A percentile compares a stretch with the other conserved stretches of the same genome.
phyloP scores from a whole-genome alignment of 192 early-diverging fungal genomes.

The Oehlia diaphana region DNA sequence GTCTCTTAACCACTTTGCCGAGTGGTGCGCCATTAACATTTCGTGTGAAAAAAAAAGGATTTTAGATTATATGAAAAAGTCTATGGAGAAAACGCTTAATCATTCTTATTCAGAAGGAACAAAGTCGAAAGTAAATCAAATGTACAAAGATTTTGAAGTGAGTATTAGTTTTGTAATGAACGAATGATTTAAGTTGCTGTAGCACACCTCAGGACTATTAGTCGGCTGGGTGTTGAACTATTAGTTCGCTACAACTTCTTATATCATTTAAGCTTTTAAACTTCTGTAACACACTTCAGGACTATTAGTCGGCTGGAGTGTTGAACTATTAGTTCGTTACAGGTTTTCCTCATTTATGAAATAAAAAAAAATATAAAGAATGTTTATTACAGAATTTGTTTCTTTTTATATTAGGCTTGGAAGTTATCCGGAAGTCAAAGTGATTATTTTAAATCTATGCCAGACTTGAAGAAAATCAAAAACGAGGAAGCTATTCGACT shows the following conservation, averaged over 20 bases:
- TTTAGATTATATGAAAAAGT: conserved; percentile 7
- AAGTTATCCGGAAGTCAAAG: background rate
- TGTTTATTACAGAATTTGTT: conserved; percentile 11
- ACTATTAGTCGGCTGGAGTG: conserved; percentile 11
- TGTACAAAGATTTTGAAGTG: conserved; percentile 3
- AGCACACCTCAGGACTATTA: conserved; percentile 28
- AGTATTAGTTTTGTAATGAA: conserved; percentile 15
- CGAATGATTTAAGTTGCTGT: conserved; percentile 19
- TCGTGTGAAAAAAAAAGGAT: background rate
- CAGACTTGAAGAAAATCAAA: background rate
- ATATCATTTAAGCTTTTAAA: background rate
- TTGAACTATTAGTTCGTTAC: conserved; percentile 32
- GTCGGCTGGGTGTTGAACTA: conserved; percentile 30
- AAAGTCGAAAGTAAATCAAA: background rate
- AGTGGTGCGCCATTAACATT: conserved; percentile 2
- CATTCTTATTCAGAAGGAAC: background rate
- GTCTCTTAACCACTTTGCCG: conserved; percentile 1
- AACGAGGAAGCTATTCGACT: conserved; percentile 14
- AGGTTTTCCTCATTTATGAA: conserved; percentile 11
- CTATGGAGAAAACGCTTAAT: background rate
- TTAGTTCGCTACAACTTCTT: conserved; percentile 22
- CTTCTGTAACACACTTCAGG: conserved; percentile 26
- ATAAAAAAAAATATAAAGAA: background rate
- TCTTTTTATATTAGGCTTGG: conserved; percentile 12
- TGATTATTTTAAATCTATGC: conserved; percentile 1